Conservation (phyloP, 306 rosid species). For the Abrus precatorius region DNA sequence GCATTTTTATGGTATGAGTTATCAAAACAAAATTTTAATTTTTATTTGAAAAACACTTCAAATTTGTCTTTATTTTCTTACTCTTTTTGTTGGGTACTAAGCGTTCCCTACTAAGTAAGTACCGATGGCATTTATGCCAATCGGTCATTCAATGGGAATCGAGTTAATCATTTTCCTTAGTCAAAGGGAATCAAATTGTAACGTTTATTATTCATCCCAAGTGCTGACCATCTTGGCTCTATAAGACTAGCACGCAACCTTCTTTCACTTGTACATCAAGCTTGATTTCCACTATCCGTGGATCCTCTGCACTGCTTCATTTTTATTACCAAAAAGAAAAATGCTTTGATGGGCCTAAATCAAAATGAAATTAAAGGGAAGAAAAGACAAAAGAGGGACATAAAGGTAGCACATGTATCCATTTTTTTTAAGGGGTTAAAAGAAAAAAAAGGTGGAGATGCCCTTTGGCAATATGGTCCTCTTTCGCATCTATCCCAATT, state of each 20-base stretch:
- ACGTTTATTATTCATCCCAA: constrained; percentile 12
- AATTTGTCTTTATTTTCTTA: neutral
- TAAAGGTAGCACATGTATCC: constrained; percentile 43
- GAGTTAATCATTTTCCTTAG: constrained; percentile 7
- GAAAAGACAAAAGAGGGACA: constrained; percentile 54
- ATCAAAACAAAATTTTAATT: too few species aligned
- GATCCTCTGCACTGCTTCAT: constrained; percentile 23
- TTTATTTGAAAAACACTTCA: too few species aligned
- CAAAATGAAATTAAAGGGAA: constrained; percentile 40
- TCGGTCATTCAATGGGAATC: constrained; percentile 30
- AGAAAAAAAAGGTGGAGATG: constrained; percentile 43
- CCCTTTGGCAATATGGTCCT: constrained; percentile 51
- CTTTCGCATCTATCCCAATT: constrained; percentile 47
- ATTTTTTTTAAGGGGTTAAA: constrained; percentile 31
- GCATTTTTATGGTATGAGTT: too few species aligned
- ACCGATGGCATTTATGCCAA: neutral
- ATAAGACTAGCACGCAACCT: constrained; percentile 2
- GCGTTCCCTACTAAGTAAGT: neutral
- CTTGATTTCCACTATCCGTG: constrained; percentile 29
- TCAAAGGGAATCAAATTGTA: constrained; percentile 40
- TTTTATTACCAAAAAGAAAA: constrained; percentile 28
- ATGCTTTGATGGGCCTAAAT: constrained; percentile 29
- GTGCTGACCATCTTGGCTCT: constrained; percentile 2
- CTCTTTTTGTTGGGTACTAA: constrained; percentile 32
- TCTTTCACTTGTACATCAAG: constrained; percentile 44